Base-by-base conservation (phyloP, 768 basidiomycete genomes). In the Cystobasidium ongulense region DNA sequence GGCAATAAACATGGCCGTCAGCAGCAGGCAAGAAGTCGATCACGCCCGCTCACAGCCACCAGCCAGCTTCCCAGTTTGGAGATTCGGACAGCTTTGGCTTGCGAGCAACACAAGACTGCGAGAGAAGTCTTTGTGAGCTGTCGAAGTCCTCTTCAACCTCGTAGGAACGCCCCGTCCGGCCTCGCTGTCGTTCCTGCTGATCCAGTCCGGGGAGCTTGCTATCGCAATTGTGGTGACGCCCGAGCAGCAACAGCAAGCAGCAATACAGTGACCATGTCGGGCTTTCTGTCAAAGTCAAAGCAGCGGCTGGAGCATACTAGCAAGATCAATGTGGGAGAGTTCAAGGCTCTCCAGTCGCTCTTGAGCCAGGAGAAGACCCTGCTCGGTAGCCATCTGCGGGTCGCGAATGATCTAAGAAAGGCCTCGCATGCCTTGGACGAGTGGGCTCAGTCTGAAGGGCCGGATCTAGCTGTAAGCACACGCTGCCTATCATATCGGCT, bases 361-460 rank as follows among this genome's bases (percentile, higher is more conserved):
- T 15, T 71, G 10, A 39, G 29, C 29, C 35, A 25, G 13, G 68
- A 71, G 54, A 71, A 71, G 68, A 71, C 2, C 68, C n/a, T 57
- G 5, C 54, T 71, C 7, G 36, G 21, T 29, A 59, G 53, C n/a
- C 68, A 71, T 36, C 25, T 61, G n/a, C 27, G 68, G 33, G 31
- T 54, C 21, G 54, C 33, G 18, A 57, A 21, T 36, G 81, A 82
- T 33, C 77, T 77, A 1, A 78, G 76, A 62, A 81, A 79, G 73
- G 79, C 80, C 13, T 74, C 77, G 1, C 59, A 67, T 4, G 76
- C 80, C 0, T 78, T 83, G 21, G 74, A 79, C 4, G 76, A 80
- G 1, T 83, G 81, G 77, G 82, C 81, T 18, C 46, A 77, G 5
- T 74, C 78, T 21, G 82, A 83, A 77, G 83, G 83, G 1, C 78